A percentile compares a stretch with the other conserved stretches of the same genome.
Conservation (phyloP, 148 eudicot genomes). For the Chenopodium formosanum region DNA sequence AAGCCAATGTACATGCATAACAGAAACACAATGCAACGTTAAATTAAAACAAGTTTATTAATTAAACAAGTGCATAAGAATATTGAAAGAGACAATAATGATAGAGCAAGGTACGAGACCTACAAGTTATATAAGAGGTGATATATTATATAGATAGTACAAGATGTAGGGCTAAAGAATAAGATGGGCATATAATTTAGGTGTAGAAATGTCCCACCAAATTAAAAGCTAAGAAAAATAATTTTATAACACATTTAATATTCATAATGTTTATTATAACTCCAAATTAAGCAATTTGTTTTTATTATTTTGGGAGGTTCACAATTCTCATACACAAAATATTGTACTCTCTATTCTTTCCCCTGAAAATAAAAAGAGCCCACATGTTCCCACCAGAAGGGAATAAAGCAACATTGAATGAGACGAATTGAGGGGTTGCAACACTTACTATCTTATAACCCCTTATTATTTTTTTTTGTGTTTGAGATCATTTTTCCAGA, state of each 20-base stretch:
- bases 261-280: neutral
- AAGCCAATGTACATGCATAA: no score
- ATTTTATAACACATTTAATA: neutral
- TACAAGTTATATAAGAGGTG: neutral
- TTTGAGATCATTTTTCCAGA: constrained; percentile 30
- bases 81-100: neutral
- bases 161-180: constrained; percentile 1
- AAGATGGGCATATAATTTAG: neutral
- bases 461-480: neutral
- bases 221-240: neutral
- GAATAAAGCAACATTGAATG: constrained; percentile 34
- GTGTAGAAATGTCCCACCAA: constrained; percentile 17
- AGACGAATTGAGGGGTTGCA: constrained; percentile 4
- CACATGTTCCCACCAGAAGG: constrained; percentile 39
- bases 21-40: no score
- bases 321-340: neutral
- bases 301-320: neutral
- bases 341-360: neutral
- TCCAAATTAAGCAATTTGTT: neutral
- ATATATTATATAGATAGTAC: neutral
- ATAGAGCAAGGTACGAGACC: neutral
- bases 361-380: constrained; percentile 25
- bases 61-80: neutral
- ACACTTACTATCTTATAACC: neutral
- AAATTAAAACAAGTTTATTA: neutral